These are phyloP conservation scores for Tetrahymena thermophila DNA, from an alignment of 73 alveolate species.

Conservation along the genomic window DNA sequence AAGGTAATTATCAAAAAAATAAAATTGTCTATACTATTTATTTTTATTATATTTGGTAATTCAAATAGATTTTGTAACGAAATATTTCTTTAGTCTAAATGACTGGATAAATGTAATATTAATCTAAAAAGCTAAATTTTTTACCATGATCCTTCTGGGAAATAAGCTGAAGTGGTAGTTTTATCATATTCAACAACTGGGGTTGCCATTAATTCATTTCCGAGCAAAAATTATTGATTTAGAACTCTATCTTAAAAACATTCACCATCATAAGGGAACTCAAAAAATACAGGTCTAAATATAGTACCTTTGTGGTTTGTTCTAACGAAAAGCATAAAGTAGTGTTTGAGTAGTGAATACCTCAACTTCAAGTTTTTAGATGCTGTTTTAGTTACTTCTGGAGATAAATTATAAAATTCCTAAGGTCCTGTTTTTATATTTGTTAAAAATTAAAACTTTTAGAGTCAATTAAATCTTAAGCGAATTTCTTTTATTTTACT, in stretches of 20 bases:
- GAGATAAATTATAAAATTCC: slow-evolving; percentile 28
- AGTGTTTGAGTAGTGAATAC: slow-evolving; percentile 79
- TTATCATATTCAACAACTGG: slow-evolving; percentile 52
- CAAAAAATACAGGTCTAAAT: slow-evolving; percentile 62
- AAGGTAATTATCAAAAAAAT: neutral
- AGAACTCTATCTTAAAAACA: slow-evolving; percentile 36
- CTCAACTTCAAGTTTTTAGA: slow-evolving; percentile 62
- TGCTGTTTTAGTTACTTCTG: slow-evolving; percentile 56
- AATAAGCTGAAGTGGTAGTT: slow-evolving; percentile 41
- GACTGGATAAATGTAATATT: too few species aligned
- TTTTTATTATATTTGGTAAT: too few species aligned
- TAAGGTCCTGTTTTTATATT: neutral
- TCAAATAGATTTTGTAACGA: too few species aligned
- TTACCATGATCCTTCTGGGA: slow-evolving; percentile 46
- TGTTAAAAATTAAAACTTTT: too few species aligned
- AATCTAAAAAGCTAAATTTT: too few species aligned
- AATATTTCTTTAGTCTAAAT: too few species aligned
- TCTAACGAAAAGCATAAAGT: slow-evolving; percentile 57
- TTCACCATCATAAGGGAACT: slow-evolving; percentile 52
- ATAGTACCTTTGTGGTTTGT: slow-evolving; percentile 46
- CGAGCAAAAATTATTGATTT: slow-evolving; percentile 59
- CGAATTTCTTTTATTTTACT: too few species aligned
- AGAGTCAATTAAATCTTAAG: neutral
- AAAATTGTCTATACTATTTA: neutral
- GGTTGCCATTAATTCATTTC: slow-evolving; percentile 57